Evolutionary conservation across 78 protist genomes (phyloP).

Genomic region (Dictyostelium firmibasis): DNA sequence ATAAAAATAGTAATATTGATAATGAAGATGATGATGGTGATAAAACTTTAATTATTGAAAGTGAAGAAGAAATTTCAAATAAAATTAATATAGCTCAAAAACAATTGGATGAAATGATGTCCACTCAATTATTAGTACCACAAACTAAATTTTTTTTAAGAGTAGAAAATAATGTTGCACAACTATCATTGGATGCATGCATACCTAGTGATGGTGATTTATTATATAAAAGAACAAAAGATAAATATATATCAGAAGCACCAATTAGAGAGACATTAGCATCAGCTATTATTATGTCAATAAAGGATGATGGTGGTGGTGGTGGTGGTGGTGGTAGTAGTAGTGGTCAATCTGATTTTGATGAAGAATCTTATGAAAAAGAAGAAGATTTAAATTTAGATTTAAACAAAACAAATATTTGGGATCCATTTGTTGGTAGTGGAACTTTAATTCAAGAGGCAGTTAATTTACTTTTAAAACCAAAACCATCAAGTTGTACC

Average conservation of each 20-base stretch:
- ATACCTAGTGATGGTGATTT: neutral
- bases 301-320: neutral
- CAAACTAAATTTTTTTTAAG: constrained; percentile 37
- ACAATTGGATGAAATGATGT: neutral
- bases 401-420: neutral
- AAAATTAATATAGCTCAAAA: neutral
- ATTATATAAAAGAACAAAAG: constrained; percentile 17
- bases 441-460: constrained; percentile 56
- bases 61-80: neutral
- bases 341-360: too few relatives aligned
- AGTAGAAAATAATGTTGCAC: neutral
- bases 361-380: too few relatives aligned
- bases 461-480: neutral
- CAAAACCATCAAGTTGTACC: neutral
- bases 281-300: neutral
- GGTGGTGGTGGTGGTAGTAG: neutral
- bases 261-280: constrained; percentile 72
- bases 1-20: neutral
- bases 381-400: too few relatives aligned
- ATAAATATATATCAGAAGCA: constrained; percentile 64
- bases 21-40: neutral
- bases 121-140: neutral
- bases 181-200: constrained; percentile 39
- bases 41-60: neutral
- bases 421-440: constrained; percentile 62